Evolutionary conservation across 1,284 basidiomycete genomes (phyloP).

Genomic region (Dichomitus squalens): DNA sequence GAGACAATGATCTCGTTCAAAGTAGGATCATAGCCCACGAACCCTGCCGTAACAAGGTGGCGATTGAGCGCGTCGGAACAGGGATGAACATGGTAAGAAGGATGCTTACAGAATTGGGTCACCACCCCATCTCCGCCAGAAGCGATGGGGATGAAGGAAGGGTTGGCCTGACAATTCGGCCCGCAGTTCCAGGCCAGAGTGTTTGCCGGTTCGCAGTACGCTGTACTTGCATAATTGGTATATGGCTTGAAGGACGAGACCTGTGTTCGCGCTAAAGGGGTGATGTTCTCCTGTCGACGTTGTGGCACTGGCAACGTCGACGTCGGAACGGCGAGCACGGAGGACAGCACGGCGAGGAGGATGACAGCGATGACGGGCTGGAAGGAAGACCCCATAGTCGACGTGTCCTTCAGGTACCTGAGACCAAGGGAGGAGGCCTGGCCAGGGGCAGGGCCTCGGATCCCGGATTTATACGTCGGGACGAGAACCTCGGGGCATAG

Average conservation of each 20-base stretch:
- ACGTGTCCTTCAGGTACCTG: background rate
- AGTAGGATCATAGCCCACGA: constrained; percentile 49
- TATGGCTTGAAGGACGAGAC: constrained; percentile 41
- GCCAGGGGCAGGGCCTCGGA: background rate
- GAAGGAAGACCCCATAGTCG: background rate
- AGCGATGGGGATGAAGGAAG: constrained; percentile 56
- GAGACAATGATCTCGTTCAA: constrained; percentile 49
- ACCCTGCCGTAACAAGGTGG: constrained; percentile 32
- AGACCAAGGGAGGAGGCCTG: background rate
- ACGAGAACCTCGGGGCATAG: background rate
- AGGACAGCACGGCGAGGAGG: background rate
- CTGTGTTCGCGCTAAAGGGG: constrained; percentile 33
- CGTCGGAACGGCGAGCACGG: background rate
- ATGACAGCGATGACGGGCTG: background rate
- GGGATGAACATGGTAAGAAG: background rate
- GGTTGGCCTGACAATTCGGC: constrained; percentile 47
- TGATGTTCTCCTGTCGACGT: constrained; percentile 22
- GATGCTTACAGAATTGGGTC: constrained; percentile 49
- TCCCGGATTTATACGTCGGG: background rate
- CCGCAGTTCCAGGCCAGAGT: constrained; percentile 41
- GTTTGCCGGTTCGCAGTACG: constrained; percentile 36
- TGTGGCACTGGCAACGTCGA: background rate
- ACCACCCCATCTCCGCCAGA: constrained; percentile 60
- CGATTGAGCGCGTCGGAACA: background rate
- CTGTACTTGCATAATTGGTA: constrained; percentile 41